Conservation (phyloP, 345 rosid species). For the Populus ilicifolia region DNA sequence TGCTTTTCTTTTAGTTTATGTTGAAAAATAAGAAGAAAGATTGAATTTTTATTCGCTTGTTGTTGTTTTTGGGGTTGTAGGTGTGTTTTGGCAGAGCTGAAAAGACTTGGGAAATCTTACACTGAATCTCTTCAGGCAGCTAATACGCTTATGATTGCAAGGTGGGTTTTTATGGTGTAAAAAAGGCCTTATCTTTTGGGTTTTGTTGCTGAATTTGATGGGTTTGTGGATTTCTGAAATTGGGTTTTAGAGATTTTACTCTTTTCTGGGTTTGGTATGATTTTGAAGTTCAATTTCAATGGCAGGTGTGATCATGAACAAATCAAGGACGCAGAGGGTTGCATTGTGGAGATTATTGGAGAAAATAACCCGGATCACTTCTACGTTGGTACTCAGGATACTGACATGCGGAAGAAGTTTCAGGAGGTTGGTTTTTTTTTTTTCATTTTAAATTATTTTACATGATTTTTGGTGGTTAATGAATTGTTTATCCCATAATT, state of each 20-base stretch:
- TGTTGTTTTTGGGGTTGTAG: slow-evolving; percentile 23
- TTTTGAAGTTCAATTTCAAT: slow-evolving; percentile 9
- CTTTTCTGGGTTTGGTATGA: not conserved
- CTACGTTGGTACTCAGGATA: slow-evolving; percentile 83
- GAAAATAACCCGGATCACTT: slow-evolving; percentile 64
- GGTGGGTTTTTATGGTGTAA: slow-evolving; percentile 31
- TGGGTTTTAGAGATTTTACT: too few relatives aligned
- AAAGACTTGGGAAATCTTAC: slow-evolving; percentile 57
- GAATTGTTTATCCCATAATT: not conserved
- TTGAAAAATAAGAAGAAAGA: not conserved
- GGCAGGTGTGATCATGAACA: slow-evolving; percentile 78
- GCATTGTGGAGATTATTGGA: slow-evolving; percentile 65
- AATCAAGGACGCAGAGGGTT: slow-evolving; percentile 56
- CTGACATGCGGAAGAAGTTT: slow-evolving; percentile 59
- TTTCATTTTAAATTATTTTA: not conserved
- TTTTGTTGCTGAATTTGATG: not conserved
- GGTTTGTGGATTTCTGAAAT: too few relatives aligned
- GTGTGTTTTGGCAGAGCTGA: slow-evolving; percentile 72
- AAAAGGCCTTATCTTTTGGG: not conserved
- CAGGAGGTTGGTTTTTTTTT: slow-evolving; percentile 39
- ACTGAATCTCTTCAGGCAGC: slow-evolving; percentile 58
- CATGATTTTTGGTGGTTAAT: not conserved
- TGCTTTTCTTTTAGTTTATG: not conserved
- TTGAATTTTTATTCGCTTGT: not conserved
- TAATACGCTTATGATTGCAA: slow-evolving; percentile 49